A percentile compares a stretch with the other conserved stretches of the same genome.
These are phyloP conservation scores for Aegilops umbellulata DNA, from an alignment of 176 grass and related monocot species.

Conservation along the genomic window DNA sequence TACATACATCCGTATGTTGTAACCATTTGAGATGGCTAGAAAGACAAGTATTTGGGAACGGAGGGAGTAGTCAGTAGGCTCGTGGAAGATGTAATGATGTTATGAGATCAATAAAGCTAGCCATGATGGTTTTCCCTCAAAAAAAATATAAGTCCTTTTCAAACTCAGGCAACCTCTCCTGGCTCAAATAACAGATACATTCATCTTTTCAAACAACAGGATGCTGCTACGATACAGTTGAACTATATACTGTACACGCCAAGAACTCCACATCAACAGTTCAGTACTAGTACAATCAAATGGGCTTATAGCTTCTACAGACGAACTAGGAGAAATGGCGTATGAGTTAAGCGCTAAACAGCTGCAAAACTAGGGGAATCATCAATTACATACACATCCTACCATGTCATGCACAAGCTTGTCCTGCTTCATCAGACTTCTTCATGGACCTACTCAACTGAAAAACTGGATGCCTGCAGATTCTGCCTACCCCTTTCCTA, in stretches of 20 bases:
- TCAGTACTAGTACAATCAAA: slow-evolving; percentile 32
- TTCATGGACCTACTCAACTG: slow-evolving; percentile 81
- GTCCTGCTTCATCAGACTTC: slow-evolving; percentile 63
- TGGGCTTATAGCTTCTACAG: slow-evolving; percentile 29
- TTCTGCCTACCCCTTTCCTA: slow-evolving; percentile 77
- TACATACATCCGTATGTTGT: no score
- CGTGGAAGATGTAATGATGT: no score
- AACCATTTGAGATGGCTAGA: no score
- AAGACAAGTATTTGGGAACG: no score
- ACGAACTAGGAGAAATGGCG: slow-evolving; percentile 36
- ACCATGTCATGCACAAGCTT: slow-evolving; percentile 68
- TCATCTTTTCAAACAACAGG: not conserved
- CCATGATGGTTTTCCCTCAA: no score
- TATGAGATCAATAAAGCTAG: no score
- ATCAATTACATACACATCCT: slow-evolving; percentile 30
- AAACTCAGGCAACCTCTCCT: not conserved
- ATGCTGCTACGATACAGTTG: slow-evolving; percentile 15
- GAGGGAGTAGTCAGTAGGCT: no score
- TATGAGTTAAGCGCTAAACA: slow-evolving; percentile 13
- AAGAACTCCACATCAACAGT: slow-evolving; percentile 22
- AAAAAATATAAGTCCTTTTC: not conserved
- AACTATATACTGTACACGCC: slow-evolving; percentile 64
- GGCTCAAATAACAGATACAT: not conserved
- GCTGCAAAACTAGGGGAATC: not conserved
- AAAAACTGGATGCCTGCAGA: slow-evolving; percentile 80